Conservation (phyloP, 2,329 filamentous ascomycete genomes). For the Cercospora sp. region DNA sequence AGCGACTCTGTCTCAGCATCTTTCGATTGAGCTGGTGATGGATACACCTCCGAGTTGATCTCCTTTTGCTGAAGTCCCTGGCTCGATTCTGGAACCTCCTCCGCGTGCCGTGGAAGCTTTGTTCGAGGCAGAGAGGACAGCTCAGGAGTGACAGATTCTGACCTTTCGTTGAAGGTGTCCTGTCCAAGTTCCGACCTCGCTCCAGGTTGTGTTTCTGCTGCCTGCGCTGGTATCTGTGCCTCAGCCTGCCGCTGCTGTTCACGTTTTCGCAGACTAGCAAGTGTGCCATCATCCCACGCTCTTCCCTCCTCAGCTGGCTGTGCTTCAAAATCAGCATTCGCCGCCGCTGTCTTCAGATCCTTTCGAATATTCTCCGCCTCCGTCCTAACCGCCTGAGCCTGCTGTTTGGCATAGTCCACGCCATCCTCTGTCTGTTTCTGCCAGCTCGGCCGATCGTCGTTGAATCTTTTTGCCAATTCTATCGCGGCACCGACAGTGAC, state of each 20-base stretch:
- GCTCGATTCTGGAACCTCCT: slow-evolving; percentile 48
- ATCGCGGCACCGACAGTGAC: slow-evolving; percentile 63
- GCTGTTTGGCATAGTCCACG: slow-evolving; percentile 16
- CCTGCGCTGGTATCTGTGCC: slow-evolving; percentile 52
- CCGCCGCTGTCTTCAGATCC: slow-evolving; percentile 15
- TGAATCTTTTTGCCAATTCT: slow-evolving; percentile 59
- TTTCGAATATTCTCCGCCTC: slow-evolving; percentile 23
- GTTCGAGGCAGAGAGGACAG: slow-evolving; percentile 54
- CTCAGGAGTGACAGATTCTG: slow-evolving; percentile 49
- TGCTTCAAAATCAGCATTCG: slow-evolving; percentile 14
- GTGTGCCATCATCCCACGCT: slow-evolving; percentile 41
- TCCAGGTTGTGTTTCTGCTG: slow-evolving; percentile 47
- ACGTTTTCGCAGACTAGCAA: slow-evolving; percentile 31
- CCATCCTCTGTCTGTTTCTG: slow-evolving; percentile 24
- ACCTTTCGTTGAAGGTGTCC: slow-evolving; percentile 59
- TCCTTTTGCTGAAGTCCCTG: slow-evolving; percentile 45
- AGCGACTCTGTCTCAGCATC: slow-evolving; percentile 29
- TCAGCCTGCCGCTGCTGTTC: slow-evolving; percentile 53
- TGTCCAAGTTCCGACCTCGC: slow-evolving; percentile 42
- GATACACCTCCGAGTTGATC: slow-evolving; percentile 59
- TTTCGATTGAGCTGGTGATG: slow-evolving; percentile 17
- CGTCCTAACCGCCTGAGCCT: slow-evolving; percentile 36
- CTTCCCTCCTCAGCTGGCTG: slow-evolving; percentile 2
- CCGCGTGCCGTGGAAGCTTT: slow-evolving; percentile 57
- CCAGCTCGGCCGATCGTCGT: slow-evolving; percentile 49